phyloP scores from a whole-genome alignment of 2,329 filamentous ascomycete genomes.

The Curvularia hawaiiensis region DNA sequence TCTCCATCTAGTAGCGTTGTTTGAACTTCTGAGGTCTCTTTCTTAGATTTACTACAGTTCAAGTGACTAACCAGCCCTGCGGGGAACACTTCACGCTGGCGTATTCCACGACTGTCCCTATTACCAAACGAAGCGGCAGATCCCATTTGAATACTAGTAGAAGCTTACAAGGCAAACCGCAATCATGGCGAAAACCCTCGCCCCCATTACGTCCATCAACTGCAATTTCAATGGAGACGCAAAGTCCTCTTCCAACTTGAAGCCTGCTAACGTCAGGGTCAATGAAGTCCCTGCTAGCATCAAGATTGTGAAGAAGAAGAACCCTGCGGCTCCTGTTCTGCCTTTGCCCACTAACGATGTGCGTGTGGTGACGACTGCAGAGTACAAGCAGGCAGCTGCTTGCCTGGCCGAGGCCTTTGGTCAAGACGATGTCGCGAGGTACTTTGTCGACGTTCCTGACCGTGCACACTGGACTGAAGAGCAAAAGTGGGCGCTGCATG shows the following conservation, averaged over 20 bases:
- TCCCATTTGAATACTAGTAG: constrained; percentile 54
- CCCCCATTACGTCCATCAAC: constrained; percentile 34
- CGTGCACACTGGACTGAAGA: constrained; percentile 66
- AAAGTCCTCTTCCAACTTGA: constrained; percentile 48
- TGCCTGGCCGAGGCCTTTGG: constrained; percentile 80
- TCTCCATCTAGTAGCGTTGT: constrained; percentile 38
- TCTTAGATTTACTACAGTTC: constrained; percentile 34
- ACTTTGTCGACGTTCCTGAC: constrained; percentile 75
- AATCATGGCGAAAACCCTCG: constrained; percentile 54
- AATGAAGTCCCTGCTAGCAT: constrained; percentile 41
- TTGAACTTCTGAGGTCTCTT: constrained; percentile 37
- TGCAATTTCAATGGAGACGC: constrained; percentile 39
- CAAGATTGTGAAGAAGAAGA: constrained; percentile 38
- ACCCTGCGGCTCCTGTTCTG: constrained; percentile 19
- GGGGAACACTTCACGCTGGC: constrained; percentile 49
- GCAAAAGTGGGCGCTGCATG: constrained; percentile 76
- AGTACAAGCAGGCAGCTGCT: constrained; percentile 72
- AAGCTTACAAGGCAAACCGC: constrained; percentile 44
- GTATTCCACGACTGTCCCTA: constrained; percentile 43
- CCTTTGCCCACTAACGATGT: constrained; percentile 55
- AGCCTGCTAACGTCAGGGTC: constrained; percentile 35
- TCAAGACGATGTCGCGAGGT: constrained; percentile 73
- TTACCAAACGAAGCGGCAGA: constrained; percentile 54
- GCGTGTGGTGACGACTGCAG: constrained; percentile 66
- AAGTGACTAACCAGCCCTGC: constrained; percentile 38